Conservation (phyloP, 352 stramenopile genomes). For the Phytophthora ramorum region DNA sequence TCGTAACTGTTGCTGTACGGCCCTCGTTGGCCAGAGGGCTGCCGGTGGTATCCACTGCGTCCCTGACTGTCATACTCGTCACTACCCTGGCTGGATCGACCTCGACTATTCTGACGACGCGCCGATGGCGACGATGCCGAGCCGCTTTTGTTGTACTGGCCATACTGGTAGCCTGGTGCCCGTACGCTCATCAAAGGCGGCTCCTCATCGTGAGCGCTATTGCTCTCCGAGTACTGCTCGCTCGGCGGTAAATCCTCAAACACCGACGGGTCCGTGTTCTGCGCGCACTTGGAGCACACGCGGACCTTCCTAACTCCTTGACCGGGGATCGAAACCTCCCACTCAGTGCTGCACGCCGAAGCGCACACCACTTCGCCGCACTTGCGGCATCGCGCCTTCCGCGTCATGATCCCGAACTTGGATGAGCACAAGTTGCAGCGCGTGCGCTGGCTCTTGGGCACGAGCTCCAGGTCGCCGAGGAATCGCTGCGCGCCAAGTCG, state of each 20-base stretch:
- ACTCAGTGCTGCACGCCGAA: slow-evolving; percentile 61
- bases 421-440: slow-evolving; percentile 65
- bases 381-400: slow-evolving; percentile 70
- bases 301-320: slow-evolving; percentile 59
- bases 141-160: slow-evolving; percentile 31
- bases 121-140: slow-evolving; percentile 19
- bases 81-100: slow-evolving; percentile 17
- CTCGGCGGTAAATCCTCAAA: slow-evolving; percentile 35
- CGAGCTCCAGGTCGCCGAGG: slow-evolving; percentile 73
- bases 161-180: slow-evolving; percentile 40
- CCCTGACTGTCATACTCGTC: slow-evolving; percentile 26
- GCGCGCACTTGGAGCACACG: slow-evolving; percentile 63
- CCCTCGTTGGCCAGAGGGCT: slow-evolving; percentile 22
- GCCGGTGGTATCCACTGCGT: slow-evolving; percentile 3
- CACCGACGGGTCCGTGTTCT: slow-evolving; percentile 37
- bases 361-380: slow-evolving; percentile 80
- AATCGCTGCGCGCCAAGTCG: slow-evolving; percentile 61
- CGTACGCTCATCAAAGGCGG: slow-evolving; percentile 34
- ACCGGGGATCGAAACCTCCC: slow-evolving; percentile 56
- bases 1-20: slow-evolving; percentile 29
- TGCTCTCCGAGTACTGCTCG: slow-evolving; percentile 41
- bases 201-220: slow-evolving; percentile 40
- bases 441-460: slow-evolving; percentile 59
- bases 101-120: slow-evolving; percentile 3
- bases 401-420: slow-evolving; percentile 71